Conservation (phyloP, 805 yeast genomes). For the Candida vaughaniae region DNA sequence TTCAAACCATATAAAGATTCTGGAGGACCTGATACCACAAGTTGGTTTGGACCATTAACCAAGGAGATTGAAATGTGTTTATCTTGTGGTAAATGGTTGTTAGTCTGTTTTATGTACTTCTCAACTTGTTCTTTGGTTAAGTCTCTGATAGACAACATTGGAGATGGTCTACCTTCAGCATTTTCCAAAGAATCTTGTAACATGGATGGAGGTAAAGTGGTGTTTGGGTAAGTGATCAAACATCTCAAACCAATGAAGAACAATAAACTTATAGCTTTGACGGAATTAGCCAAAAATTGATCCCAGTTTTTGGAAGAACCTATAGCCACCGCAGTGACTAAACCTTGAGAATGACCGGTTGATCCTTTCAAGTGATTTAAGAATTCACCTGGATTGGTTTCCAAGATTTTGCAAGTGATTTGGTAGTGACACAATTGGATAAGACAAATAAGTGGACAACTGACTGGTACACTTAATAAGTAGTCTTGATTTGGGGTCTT, state of each 20-base stretch:
- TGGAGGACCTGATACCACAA: slow-evolving; percentile 97
- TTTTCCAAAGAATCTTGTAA: slow-evolving; percentile 88
- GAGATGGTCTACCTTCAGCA: slow-evolving; percentile 96
- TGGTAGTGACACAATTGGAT: slow-evolving; percentile 94
- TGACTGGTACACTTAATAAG: slow-evolving; percentile 85
- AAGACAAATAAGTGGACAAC: slow-evolving; percentile 96
- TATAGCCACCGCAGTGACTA: slow-evolving; percentile 89
- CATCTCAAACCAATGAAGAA: slow-evolving; percentile 94
- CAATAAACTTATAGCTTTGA: slow-evolving; percentile 78
- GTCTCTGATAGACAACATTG: slow-evolving; percentile 95
- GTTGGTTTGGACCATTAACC: slow-evolving; percentile 91
- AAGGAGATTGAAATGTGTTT: slow-evolving; percentile 89
- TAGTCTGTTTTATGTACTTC: slow-evolving; percentile 76
- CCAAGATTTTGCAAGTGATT: slow-evolving; percentile 79
- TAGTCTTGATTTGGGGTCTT: slow-evolving; percentile 88
- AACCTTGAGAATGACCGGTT: slow-evolving; percentile 89
- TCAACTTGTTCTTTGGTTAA: slow-evolving; percentile 79
- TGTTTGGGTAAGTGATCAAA: slow-evolving; percentile 85
- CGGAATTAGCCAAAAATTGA: slow-evolving; percentile 66
- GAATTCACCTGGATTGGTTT: slow-evolving; percentile 86
- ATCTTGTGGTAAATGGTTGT: slow-evolving; percentile 88
- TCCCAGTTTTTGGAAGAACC: slow-evolving; percentile 84
- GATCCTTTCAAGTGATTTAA: slow-evolving; percentile 68
- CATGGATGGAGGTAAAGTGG: slow-evolving; percentile 90
- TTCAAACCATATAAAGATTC: slow-evolving; percentile 96